phyloP scores from a whole-genome alignment of 2,329 filamentous ascomycete genomes.

The Sporothrix brasiliensis region DNA sequence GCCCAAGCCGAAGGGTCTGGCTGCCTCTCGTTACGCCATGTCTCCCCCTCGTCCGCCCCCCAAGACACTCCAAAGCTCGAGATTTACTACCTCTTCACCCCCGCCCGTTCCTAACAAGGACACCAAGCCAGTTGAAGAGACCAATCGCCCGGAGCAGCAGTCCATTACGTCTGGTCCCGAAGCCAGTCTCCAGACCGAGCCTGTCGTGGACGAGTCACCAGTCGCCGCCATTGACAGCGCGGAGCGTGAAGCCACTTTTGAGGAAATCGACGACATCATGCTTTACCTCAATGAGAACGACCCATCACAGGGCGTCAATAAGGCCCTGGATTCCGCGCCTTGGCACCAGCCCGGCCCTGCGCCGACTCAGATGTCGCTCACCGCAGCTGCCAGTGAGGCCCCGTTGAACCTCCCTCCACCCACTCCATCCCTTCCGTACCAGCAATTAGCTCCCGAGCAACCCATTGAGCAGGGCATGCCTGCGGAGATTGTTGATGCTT shows the following conservation, averaged over 20 bases:
- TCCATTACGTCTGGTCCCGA: conserved; percentile 27
- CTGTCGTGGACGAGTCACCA: conserved; percentile 30
- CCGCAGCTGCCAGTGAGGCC: conserved; percentile 50
- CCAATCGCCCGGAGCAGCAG: conserved; percentile 23
- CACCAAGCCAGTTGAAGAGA: conserved; percentile 38
- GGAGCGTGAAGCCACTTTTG: conserved; percentile 60
- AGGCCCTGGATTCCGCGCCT: conserved; percentile 51
- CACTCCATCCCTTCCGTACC: conserved; percentile 25
- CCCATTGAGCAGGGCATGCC: conserved; percentile 51
- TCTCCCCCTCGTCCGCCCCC: conserved; percentile 44
- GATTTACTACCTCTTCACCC: conserved; percentile 50
- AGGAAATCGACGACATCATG: conserved; percentile 94
- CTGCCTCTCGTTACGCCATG: conserved; percentile 53
- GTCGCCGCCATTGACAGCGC: conserved; percentile 37
- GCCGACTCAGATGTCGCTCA: conserved; percentile 44
- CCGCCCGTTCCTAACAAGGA: conserved; percentile 39
- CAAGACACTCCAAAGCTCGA: conserved; percentile 50
- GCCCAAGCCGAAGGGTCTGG: conserved; percentile 47
- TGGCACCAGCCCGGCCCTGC: conserved; percentile 52
- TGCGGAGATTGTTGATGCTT: conserved; percentile 47
- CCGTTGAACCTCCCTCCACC: conserved; percentile 58
- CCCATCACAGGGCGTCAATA: conserved; percentile 74
- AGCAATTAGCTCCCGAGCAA: conserved; percentile 49
- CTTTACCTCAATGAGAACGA: conserved; percentile 75
- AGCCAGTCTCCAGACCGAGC: conserved; percentile 20